Percentiles rank a stretch among this genome's conserved stretches.
phyloP scores from a whole-genome alignment of 768 basidiomycete species.

The Favolaschia claudopus region DNA sequence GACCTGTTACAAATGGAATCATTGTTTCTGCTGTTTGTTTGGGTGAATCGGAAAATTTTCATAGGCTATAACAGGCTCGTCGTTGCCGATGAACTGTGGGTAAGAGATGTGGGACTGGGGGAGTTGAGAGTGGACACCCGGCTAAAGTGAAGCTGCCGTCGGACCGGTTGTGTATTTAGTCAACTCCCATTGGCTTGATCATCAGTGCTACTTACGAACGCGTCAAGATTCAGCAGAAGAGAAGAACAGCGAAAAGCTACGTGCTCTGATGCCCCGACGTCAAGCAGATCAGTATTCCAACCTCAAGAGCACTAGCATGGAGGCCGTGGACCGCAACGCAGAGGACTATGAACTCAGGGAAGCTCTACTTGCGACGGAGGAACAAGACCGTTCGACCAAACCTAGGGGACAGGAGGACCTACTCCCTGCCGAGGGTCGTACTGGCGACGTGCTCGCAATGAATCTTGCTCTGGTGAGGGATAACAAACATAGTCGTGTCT shows the following conservation, averaged over 20 bases:
- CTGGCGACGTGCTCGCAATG: constrained; percentile 46
- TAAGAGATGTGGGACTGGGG: too few species aligned
- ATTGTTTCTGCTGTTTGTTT: too few species aligned
- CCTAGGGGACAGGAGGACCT: constrained; percentile 39
- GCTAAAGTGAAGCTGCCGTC: too few species aligned
- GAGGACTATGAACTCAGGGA: constrained; percentile 40
- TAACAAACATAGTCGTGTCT: constrained; percentile 3
- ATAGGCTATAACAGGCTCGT: too few species aligned
- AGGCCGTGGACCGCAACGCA: constrained; percentile 22
- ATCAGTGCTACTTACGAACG: background rate
- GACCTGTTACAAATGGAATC: too few species aligned
- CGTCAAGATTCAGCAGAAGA: background rate
- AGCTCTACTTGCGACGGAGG: constrained; percentile 31
- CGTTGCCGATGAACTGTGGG: too few species aligned
- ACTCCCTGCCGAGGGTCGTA: constrained; percentile 46
- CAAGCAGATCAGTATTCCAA: background rate
- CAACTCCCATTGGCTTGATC: background rate
- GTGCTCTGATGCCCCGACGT: constrained; percentile 16
- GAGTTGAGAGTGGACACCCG: too few species aligned
- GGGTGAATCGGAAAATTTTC: too few species aligned
- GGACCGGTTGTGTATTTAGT: background rate
- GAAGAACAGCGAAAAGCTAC: constrained; percentile 1
- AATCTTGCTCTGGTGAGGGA: constrained; percentile 48
- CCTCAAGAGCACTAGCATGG: background rate
- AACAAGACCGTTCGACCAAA: constrained; percentile 19